These are phyloP conservation scores for Oryza nivara DNA, from an alignment of 176 grass and related monocot genomes.

Conservation along the genomic window DNA sequence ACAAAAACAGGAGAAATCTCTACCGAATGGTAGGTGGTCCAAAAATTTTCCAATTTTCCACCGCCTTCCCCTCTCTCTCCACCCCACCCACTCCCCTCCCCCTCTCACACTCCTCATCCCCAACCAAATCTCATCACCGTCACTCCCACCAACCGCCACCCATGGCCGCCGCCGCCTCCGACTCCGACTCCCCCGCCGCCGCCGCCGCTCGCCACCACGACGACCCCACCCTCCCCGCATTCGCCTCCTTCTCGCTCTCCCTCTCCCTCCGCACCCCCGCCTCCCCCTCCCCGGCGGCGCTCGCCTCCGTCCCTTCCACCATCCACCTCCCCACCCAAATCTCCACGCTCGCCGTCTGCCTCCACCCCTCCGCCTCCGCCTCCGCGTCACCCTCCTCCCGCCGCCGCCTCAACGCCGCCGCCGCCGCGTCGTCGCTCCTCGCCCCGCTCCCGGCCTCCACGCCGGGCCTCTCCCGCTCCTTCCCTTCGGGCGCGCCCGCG, in stretches of 20 bases:
- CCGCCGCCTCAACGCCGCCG: constrained; percentile 49
- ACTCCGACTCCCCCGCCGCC: constrained; percentile 43
- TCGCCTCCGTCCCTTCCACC: constrained; percentile 56
- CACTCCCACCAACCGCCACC: constrained; percentile 27
- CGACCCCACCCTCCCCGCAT: constrained; percentile 48
- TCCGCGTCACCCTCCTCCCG: constrained; percentile 38
- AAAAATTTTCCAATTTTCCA: constrained; percentile 1
- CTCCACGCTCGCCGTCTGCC: constrained; percentile 55
- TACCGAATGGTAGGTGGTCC: constrained; percentile 30
- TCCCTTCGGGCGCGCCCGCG: constrained; percentile 46
- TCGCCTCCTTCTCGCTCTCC: constrained; percentile 63
- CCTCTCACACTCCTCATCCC: constrained; percentile 12
- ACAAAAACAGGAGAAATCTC: background rate
- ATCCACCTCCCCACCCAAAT: constrained; percentile 64
- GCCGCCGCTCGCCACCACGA: constrained; percentile 43
- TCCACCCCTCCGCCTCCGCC: constrained; percentile 43
- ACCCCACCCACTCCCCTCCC: background rate
- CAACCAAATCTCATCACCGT: background rate
- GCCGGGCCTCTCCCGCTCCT: constrained; percentile 47
- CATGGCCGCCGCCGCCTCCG: constrained; percentile 39
- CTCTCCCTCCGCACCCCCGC: constrained; percentile 47
- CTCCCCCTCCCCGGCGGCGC: constrained; percentile 30
- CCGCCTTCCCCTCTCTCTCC: background rate
- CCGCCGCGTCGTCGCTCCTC: constrained; percentile 61
- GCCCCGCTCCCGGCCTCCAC: constrained; percentile 52